A percentile compares a stretch with the other conserved stretches of the same genome.
phyloP scores from a whole-genome alignment of 2,329 filamentous ascomycete species.

The Dendryphion nanum region DNA sequence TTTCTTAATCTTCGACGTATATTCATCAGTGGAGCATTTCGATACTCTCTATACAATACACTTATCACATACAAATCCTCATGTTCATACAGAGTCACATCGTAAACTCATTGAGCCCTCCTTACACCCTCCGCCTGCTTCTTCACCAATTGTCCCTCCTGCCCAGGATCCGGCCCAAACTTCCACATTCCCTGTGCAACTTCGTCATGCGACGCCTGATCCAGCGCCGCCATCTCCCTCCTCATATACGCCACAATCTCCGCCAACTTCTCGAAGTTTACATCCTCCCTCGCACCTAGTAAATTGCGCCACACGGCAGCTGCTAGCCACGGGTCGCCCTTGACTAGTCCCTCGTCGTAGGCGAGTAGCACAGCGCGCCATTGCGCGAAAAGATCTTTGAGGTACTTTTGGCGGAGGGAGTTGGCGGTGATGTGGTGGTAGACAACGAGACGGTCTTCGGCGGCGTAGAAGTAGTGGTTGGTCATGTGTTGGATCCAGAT shows the following conservation, averaged over 20 bases:
- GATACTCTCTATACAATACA: too few species aligned
- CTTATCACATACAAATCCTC: background rate
- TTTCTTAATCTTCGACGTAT: too few species aligned
- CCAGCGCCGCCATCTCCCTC: conserved; percentile 55
- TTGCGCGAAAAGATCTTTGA: conserved; percentile 88
- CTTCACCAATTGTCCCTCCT: conserved; percentile 27
- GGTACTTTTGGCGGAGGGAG: conserved; percentile 57
- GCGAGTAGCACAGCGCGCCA: conserved; percentile 85
- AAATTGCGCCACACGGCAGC: conserved; percentile 91
- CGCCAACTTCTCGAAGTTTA: conserved; percentile 61
- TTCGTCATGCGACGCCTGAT: conserved; percentile 53
- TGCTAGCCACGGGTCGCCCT: conserved; percentile 74
- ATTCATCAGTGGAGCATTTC: too few species aligned
- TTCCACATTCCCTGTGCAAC: conserved; percentile 49
- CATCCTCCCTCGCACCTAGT: conserved; percentile 69
- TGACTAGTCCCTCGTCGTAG: conserved; percentile 77
- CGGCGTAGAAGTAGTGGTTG: conserved; percentile 92
- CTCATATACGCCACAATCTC: conserved; percentile 64
- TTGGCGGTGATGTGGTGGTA: conserved; percentile 66
- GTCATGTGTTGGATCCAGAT: conserved; percentile 87
- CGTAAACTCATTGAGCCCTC: conserved; percentile 7
- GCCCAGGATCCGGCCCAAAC: conserved; percentile 49
- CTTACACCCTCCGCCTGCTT: conserved; percentile 18
- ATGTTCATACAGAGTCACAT: conserved; percentile 3
- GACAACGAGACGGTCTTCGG: conserved; percentile 78